Base-by-base conservation (phyloP, 1,284 basidiomycete genomes). In the Microbotryum scabiosae region DNA sequence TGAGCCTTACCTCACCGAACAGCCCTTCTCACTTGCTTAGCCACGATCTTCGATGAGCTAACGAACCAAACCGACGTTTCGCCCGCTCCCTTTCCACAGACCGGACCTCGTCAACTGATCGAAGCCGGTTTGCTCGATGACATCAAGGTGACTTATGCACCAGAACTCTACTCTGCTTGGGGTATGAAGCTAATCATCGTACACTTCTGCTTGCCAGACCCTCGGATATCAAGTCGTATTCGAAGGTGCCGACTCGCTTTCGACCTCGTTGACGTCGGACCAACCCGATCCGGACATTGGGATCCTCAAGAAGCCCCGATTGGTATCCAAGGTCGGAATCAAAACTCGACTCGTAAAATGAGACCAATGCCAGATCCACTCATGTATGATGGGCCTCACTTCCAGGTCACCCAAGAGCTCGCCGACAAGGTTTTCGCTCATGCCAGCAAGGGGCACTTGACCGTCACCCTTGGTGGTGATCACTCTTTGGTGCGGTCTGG, bases 401-500 rank as follows among this genome's bases (percentile, higher is more conserved):
- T n/a, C 72, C 80, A 81, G n/a, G 92, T 97, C 55, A 86, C 84
- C 69, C 75, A 90, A 76, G 82, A 84, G 51, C 85, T 98, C 32
- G 84, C 88, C n/a, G 77, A 82, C 45, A 84, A 78, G 36, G 88
- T 98, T 23, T 84, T 84, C 21, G 81, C 75, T 16, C 87, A 92
- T 75, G 85, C 84, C 43, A 82, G 81, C 75, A 82, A 83, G 57
- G 91, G 93, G 10, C 82, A 85, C 72, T 78, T 98, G 46, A 87
- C 92, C 4, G 78, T 98, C 18, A 97, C 92, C 1, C 79, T 98
- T n/a, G 96, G 94, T 20, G 96, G 96, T 14, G 93, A 97, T 74
- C 93, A 97, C 76, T 92, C 89, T 57, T 77, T 97, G 73, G 89
- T 88, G 65, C 64, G 85, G 79, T 5, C 2, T 20, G 10, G 2